Conservation (phyloP, 495 filamentous ascomycete genomes). For the Penicillium subrubescens region DNA sequence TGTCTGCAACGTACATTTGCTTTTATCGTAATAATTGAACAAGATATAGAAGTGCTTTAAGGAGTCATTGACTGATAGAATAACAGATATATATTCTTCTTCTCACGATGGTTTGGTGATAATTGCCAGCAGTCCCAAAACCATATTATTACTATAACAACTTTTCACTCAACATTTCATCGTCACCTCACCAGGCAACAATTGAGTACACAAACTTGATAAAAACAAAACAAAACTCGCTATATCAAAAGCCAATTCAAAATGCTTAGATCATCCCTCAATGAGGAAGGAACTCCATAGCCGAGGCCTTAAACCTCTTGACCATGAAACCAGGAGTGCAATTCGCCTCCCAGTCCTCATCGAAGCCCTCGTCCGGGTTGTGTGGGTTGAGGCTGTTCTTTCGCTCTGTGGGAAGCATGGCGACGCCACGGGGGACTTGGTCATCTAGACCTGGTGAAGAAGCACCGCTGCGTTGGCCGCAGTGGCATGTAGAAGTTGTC, state of each 20-base stretch:
- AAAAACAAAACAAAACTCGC: constrained; percentile 3
- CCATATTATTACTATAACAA: constrained; percentile 1
- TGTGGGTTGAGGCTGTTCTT: constrained; percentile 12
- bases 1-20: too few relatives aligned
- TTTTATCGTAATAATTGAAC: too few relatives aligned
- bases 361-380: constrained; percentile 21
- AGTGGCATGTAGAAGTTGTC: constrained; percentile 20
- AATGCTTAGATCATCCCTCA: background rate
- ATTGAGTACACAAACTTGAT: background rate
- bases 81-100: background rate
- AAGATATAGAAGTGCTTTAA: too few relatives aligned
- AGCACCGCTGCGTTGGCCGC: constrained; percentile 10
- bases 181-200: background rate
- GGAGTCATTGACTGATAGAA: background rate
- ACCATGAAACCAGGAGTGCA: constrained; percentile 26
- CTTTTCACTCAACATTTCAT: constrained; percentile 1
- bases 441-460: constrained; percentile 9
- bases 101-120: background rate
- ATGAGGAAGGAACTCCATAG: constrained; percentile 12
- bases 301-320: constrained; percentile 19
- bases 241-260: background rate
- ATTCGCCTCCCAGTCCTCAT: constrained; percentile 27
- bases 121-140: background rate
- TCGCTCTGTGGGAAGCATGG: background rate
- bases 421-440: constrained; percentile 11